These are phyloP conservation scores for Vitis amurensis DNA, from an alignment of 164 flowering plant species.

Conservation along the genomic window DNA sequence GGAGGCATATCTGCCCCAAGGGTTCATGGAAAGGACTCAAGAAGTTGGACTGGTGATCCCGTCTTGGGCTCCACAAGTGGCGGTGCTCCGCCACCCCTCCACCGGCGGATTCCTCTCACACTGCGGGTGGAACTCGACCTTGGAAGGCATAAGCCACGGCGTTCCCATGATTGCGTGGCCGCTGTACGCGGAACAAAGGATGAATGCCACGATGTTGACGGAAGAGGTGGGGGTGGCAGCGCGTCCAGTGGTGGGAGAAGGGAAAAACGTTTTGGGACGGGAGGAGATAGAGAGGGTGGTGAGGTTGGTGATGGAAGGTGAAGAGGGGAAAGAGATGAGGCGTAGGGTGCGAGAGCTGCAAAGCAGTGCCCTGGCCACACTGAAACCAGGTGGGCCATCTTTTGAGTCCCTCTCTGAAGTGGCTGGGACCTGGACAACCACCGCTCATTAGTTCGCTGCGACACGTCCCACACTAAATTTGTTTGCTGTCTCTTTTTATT, in stretches of 20 bases:
- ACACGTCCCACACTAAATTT: too few relatives aligned
- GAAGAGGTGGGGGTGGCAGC: conserved; percentile 43
- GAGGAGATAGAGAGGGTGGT: conserved; percentile 41
- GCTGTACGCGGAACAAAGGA: conserved; percentile 53
- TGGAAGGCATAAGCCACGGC: conserved; percentile 44
- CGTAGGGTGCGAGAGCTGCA: conserved; percentile 21
- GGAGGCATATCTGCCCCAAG: conserved; percentile 35
- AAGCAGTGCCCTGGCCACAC: conserved; percentile 15
- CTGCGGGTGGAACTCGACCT: conserved; percentile 59
- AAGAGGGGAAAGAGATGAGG: conserved; percentile 28
- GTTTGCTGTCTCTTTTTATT: too few relatives aligned
- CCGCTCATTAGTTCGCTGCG: too few relatives aligned
- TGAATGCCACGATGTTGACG: conserved; percentile 47
- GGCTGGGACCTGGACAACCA: conserved; percentile 11
- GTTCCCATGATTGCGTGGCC: conserved; percentile 66
- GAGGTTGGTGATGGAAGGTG: conserved; percentile 34
- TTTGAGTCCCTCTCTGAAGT: conserved; percentile 13
- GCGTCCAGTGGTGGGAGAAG: conserved; percentile 7
- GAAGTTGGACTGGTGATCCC: conserved; percentile 37
- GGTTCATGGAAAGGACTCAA: conserved; percentile 38
- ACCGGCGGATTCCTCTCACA: conserved; percentile 50
- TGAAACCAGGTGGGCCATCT: conserved; percentile 34
- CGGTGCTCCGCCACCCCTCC: conserved; percentile 38
- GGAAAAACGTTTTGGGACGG: conserved; percentile 14
- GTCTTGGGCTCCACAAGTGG: conserved; percentile 48